Percentiles rank a stretch among this genome's conserved stretches.
phyloP scores from a whole-genome alignment of 2,329 filamentous ascomycete species.

The Ophiostoma fasciatum region DNA sequence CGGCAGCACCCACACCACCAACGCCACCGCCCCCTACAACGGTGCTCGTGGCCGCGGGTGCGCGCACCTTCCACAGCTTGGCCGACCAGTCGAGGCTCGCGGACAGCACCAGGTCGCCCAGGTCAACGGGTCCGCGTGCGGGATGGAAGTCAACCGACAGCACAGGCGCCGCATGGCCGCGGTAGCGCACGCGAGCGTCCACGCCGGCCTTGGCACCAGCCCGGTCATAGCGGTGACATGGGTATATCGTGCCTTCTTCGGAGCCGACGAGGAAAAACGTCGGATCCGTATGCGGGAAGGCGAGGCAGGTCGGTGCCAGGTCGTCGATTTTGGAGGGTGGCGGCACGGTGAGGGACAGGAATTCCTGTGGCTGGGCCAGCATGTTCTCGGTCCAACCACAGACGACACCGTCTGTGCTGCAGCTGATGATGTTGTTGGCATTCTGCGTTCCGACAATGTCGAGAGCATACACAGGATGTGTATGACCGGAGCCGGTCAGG shows the following conservation, averaged over 20 bases:
- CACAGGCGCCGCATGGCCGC: conserved; percentile 81
- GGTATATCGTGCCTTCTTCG: conserved; percentile 91
- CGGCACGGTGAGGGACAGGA: conserved; percentile 74
- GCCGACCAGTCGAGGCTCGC: conserved; percentile 93
- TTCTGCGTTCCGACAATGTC: conserved; percentile 97
- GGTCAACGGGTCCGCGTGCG: conserved; percentile 77
- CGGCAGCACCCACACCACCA: conserved; percentile 11
- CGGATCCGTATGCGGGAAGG: conserved; percentile 86
- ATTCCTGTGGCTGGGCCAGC: conserved; percentile 90
- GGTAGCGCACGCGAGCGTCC: conserved; percentile 76
- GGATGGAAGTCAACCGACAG: conserved; percentile 96
- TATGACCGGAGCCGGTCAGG: conserved; percentile 85
- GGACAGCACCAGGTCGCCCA: conserved; percentile 86
- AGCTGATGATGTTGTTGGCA: conserved; percentile 95
- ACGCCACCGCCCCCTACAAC: conserved; percentile 29
- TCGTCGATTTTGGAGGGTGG: conserved; percentile 85
- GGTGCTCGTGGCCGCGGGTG: conserved; percentile 52
- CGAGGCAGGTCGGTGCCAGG: conserved; percentile 83
- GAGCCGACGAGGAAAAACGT: conserved; percentile 96
- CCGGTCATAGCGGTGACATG: conserved; percentile 92
- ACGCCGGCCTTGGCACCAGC: conserved; percentile 94
- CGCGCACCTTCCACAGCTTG: conserved; percentile 88
- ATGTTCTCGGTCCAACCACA: conserved; percentile 98
- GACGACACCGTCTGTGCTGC: conserved; percentile 89
- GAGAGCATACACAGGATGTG: conserved; percentile 89